Conservation (phyloP, 2,329 filamentous ascomycete genomes). For the Harringtonia aguacate region DNA sequence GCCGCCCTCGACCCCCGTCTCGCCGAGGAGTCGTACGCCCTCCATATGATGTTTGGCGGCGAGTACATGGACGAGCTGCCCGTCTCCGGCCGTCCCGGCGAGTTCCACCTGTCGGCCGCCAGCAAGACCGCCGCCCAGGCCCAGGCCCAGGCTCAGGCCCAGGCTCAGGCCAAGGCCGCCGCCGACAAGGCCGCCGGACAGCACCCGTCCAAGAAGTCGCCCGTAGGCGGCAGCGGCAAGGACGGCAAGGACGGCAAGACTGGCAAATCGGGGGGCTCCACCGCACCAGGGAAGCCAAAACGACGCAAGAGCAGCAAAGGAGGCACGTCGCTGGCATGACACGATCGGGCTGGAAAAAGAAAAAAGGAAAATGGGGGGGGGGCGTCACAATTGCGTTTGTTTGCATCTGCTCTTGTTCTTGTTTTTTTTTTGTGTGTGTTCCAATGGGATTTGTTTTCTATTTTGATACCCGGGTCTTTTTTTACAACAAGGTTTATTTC, state of each 20-base stretch:
- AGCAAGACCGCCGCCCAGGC: too few relatives aligned
- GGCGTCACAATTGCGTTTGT: too few relatives aligned
- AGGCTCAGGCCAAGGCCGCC: too few relatives aligned
- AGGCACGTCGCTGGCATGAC: background rate
- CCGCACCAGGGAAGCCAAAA: constrained; percentile 29
- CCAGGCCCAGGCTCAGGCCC: too few relatives aligned
- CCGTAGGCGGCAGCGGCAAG: constrained; percentile 19
- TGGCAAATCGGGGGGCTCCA: constrained; percentile 25
- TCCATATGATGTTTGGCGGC: constrained; percentile 48
- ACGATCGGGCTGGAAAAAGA: too few relatives aligned
- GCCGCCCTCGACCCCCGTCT: constrained; percentile 31
- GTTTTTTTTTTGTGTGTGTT: background rate
- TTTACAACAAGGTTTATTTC: background rate
- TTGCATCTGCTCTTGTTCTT: background rate
- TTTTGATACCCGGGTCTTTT: too few relatives aligned
- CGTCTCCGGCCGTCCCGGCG: constrained; percentile 54
- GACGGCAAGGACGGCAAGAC: constrained; percentile 35
- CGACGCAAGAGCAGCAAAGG: constrained; percentile 37
- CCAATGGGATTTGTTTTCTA: background rate
- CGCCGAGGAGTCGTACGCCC: constrained; percentile 46
- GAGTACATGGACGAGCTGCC: constrained; percentile 60
- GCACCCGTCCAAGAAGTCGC: constrained; percentile 2
- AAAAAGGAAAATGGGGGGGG: too few relatives aligned
- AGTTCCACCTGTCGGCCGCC: constrained; percentile 52
- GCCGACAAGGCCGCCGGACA: background rate